Percentiles rank a stretch among this genome's conserved stretches.
These are phyloP conservation scores for Volvox carteri DNA, from an alignment of 163 green algal species.

Conservation along the genomic window DNA sequence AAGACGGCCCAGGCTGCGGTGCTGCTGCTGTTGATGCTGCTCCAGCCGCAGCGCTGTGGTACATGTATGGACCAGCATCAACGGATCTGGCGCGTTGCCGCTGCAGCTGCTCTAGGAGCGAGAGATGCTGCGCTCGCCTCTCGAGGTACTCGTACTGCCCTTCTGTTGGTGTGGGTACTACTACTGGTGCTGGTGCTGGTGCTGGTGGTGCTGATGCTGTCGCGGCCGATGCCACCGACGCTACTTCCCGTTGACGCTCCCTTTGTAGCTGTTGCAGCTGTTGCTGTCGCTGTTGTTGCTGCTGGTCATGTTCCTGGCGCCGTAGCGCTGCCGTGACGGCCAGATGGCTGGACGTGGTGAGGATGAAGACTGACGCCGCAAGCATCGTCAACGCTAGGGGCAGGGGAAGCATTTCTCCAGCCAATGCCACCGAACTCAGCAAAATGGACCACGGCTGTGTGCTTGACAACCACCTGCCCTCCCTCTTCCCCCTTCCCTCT, in stretches of 20 bases:
- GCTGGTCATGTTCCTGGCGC: background rate
- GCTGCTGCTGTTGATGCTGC: background rate
- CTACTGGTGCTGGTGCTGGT: background rate
- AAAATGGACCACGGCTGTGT: no score
- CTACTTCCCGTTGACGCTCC: background rate
- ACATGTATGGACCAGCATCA: background rate
- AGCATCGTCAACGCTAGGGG: background rate
- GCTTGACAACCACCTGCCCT: no score
- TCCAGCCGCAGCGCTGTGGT: background rate
- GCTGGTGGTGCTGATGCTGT: background rate
- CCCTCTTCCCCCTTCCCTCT: no score
- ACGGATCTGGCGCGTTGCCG: background rate
- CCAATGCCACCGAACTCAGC: no score
- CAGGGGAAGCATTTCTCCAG: background rate
- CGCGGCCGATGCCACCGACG: background rate
- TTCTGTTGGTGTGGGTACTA: background rate
- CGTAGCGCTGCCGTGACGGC: background rate
- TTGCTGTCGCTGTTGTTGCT: background rate
- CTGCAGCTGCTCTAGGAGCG: background rate
- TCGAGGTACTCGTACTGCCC: background rate
- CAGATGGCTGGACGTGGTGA: slow-evolving; percentile 5
- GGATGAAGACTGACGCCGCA: background rate
- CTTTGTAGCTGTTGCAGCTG: background rate
- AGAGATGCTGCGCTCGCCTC: no score
- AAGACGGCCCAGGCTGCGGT: background rate